These are phyloP conservation scores for Mollisiaceae sp. DNA, from an alignment of 2,329 filamentous ascomycete species.

Conservation along the genomic window DNA sequence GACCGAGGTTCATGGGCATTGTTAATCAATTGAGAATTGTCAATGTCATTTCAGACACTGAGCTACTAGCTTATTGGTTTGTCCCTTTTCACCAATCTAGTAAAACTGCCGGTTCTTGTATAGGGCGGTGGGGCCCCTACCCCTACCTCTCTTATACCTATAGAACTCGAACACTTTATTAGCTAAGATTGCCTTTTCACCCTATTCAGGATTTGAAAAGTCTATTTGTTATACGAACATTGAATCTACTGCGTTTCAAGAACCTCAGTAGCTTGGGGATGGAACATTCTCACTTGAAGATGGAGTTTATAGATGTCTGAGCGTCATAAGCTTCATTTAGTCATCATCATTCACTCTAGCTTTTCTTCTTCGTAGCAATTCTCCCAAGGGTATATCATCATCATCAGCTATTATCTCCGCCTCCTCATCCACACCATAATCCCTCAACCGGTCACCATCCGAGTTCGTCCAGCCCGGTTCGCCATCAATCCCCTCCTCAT, in stretches of 20 bases:
- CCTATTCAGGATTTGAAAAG: not conserved
- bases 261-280: too few relatives aligned
- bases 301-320: not conserved
- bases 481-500: constrained; percentile 48
- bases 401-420: constrained; percentile 62
- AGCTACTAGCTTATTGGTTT: not conserved
- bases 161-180: too few relatives aligned
- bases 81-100: not conserved
- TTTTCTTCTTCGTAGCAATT: constrained; percentile 65
- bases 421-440: constrained; percentile 83
- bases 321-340: not conserved
- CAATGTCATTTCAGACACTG: not conserved
- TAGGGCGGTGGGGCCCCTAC: too few relatives aligned
- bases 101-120: too few relatives aligned
- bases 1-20: not conserved
- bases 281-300: too few relatives aligned
- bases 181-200: too few relatives aligned
- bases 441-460: constrained; percentile 74
- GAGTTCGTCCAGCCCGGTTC: constrained; percentile 73
- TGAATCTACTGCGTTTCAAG: too few relatives aligned
- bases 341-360: not conserved
- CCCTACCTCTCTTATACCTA: too few relatives aligned
- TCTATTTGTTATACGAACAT: too few relatives aligned
- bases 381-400: constrained; percentile 72
- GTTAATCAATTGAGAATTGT: not conserved